phyloP scores from a whole-genome alignment of 1,284 basidiomycete genomes.

The Stereum hirsutum region DNA sequence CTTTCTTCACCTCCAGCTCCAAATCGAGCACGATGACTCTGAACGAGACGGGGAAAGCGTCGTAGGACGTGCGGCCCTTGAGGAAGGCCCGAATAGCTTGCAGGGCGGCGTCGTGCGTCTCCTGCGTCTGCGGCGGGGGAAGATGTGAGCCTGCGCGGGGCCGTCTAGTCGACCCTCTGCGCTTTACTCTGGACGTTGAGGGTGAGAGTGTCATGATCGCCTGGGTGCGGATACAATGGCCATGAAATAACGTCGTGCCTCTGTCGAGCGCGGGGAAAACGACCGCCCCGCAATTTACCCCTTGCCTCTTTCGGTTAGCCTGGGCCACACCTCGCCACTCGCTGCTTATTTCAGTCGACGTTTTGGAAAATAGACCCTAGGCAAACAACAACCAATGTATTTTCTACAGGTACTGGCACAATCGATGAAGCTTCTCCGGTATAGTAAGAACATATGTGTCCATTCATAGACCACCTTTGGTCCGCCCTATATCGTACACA shows the following conservation, averaged over 20 bases:
- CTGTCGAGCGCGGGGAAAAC: not conserved
- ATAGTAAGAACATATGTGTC: no score
- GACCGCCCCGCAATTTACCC: no score
- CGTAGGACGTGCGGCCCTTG: slow-evolving; percentile 82
- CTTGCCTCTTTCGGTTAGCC: no score
- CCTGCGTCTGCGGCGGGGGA: slow-evolving; percentile 41
- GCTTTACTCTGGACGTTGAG: slow-evolving; percentile 33
- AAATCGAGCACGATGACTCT: slow-evolving; percentile 95
- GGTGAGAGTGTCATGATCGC: slow-evolving; percentile 8
- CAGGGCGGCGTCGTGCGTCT: slow-evolving; percentile 69
- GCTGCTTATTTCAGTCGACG: no score
- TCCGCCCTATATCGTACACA: no score
- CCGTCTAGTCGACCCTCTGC: slow-evolving; percentile 34
- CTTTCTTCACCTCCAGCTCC: slow-evolving; percentile 89
- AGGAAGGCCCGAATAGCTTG: slow-evolving; percentile 76
- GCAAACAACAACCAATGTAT: no score
- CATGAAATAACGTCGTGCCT: slow-evolving; percentile 7
- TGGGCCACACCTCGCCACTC: no score
- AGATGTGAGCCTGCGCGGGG: slow-evolving; percentile 51
- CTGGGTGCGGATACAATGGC: not conserved
- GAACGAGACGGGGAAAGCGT: slow-evolving; percentile 95
- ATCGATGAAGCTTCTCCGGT: no score
- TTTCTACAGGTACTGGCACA: no score
- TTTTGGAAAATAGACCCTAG: no score
- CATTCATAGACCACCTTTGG: no score